Base-by-base conservation (phyloP, 176 grass and related monocot genomes). In the Alopecurus myosuroides region DNA sequence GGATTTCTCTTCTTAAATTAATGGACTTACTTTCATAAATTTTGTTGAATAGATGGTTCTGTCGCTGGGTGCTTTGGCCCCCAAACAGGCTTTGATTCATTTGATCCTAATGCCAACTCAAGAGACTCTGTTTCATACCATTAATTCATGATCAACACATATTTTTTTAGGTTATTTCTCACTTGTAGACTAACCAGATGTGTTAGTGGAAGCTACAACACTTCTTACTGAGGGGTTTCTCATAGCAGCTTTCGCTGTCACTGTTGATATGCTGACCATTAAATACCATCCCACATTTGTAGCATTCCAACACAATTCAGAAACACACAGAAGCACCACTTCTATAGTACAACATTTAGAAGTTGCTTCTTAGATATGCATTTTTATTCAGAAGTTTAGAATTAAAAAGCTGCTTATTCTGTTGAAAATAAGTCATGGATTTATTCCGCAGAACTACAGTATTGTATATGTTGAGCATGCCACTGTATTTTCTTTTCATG, bases 401-500 rank as follows among this genome's bases (percentile, higher is more conserved):
- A 52, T 20, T 55, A 55, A 70, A 40, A 39, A 23, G 22, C 19
- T 71, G n/a, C 14, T 11, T 28, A 71, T 82, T 31, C 45, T 17
- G 30, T 45, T 84, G 70, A 48, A 49, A 67, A 28, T 15, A 49
- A 23, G 29, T 66, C 41, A 62, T 22, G 20, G 8, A 35, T 29
- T 44, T 74, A 74, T 57, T 74, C 52, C 62, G 28, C 69, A 45
- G 19, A 83, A 83, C 19, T 61, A 74, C 67, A 60, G 37, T 44
- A 61, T 33, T 74, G 18, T 33, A 42, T 39, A 56, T 49, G 25
- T 72, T 60, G 52, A 64, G 34, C 53, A 53, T 36, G 4, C 1
- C 17, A 74, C 42, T 86, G 28, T 37, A 64, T 78, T 77, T 77
- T 70, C 11, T 64, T 84, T 48, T 78, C 22, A 67, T 68, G 76